Base-by-base conservation (phyloP, 2,329 filamentous ascomycete species). In the Xylaria arbuscula region DNA sequence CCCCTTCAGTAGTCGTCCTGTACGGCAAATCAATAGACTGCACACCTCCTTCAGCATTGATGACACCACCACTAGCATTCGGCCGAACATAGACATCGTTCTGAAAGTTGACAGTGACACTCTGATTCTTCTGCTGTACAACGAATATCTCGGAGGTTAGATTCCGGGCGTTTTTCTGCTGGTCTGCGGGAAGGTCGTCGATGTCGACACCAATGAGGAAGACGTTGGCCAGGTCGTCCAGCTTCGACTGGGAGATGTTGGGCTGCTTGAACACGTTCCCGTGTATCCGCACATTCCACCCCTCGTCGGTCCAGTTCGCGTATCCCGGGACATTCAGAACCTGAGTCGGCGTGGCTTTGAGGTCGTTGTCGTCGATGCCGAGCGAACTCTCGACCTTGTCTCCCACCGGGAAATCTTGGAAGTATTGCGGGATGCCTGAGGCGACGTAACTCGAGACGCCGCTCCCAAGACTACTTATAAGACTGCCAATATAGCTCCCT, bases 231-330 rank as follows among this genome's bases (percentile, higher is more conserved):
- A 94, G 83, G 45, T 89, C 83, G 72, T 94, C 86, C 54, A 94
- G 81, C 72, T 88, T 92, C 40, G 83, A 81, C 72, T 88, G 83
- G 1, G 85, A 86, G 40, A 92, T 89, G 67, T 92, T 87, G 1
- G 92, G 92, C 70, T 91, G 87, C 78, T 93, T 94, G 84, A 90
- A 94, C n/a, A 94, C 89, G 75, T 93, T 93, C 72, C 92, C 92
- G 72, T 92, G 92, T 70, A 94, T 88, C 34, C 91, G 86, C 3
- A 94, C 85, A 70, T 90, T 93, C 92, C 92, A 94, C 40, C 90
- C 90, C 66, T 88, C 80, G n/a, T 89, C 83, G 1, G 92, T 94
- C 89, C 90, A 94, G 71, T 94, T 94, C n/a, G 85, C 92, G 72
- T 91, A 91, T 11, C 83, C 83, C 13, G 91, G 90, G 9, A 93